Evolutionary conservation across 2,329 filamentous ascomycete genomes (phyloP).

Genomic region (Venturia asperata): DNA sequence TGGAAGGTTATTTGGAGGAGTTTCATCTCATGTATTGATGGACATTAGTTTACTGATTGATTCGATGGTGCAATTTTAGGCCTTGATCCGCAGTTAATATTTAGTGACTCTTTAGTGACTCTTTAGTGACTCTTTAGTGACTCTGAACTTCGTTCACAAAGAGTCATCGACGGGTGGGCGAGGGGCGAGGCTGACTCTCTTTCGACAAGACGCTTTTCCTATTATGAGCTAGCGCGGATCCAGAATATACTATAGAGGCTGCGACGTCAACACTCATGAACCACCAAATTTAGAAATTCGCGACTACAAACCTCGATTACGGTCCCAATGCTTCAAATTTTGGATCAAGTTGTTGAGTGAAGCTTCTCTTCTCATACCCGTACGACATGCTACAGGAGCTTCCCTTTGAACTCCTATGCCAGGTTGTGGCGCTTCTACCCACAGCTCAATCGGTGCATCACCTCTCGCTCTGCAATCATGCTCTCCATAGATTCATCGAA

Average conservation of each 20-base stretch:
- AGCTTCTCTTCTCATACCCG: not conserved
- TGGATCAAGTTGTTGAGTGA: not conserved
- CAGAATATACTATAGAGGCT: not conserved
- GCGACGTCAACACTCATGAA: not conserved
- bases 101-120: not conserved
- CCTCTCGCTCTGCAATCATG: constrained; percentile 41
- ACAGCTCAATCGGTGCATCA: constrained; percentile 39
- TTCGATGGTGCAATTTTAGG: not conserved
- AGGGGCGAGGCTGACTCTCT: not conserved
- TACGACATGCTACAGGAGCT: constrained; percentile 28
- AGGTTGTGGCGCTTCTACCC: constrained; percentile 37
- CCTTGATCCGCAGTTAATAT: no score
- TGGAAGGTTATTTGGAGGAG: not conserved
- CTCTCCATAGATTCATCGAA: constrained; percentile 40
- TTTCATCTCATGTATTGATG: not conserved
- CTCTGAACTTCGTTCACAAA: not conserved
- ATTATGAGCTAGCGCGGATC: not conserved
- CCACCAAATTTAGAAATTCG: not conserved
- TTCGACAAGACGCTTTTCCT: not conserved
- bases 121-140: not conserved
- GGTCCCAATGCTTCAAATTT: not conserved
- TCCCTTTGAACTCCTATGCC: constrained; percentile 34
- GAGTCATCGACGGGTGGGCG: not conserved
- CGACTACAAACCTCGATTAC: not conserved
- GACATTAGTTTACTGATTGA: not conserved